Percentiles rank a stretch among this genome's conserved stretches.
These are phyloP conservation scores for Mucuna pruriens DNA, from an alignment of 306 rosid species.

Conservation along the genomic window DNA sequence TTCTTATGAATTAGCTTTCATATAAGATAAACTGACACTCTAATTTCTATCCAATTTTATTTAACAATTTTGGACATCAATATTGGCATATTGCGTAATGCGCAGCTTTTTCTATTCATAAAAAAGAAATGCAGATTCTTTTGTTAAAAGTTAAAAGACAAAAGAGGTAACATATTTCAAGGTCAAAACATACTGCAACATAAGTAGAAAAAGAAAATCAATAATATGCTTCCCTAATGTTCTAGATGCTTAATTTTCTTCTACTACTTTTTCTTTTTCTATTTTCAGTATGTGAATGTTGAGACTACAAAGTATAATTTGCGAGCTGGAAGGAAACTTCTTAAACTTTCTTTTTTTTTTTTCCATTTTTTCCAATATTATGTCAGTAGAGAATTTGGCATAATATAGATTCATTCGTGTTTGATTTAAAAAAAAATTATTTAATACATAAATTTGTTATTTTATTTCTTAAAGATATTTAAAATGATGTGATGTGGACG, in stretches of 20 bases:
- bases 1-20: too few species aligned
- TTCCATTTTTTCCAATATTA: neutral
- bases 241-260: neutral
- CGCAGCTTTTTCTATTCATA: neutral
- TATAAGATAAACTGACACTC: too few species aligned
- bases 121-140: neutral
- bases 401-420: neutral
- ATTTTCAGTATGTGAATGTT: neutral
- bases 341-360: neutral
- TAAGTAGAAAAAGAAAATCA: too few species aligned
- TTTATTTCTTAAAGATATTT: neutral
- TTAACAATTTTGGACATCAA: too few species aligned
- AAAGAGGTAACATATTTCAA: neutral
- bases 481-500: neutral
- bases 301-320: neutral
- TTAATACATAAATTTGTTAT: neutral
- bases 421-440: neutral
- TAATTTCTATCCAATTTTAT: too few species aligned
- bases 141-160: neutral
- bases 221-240: neutral
- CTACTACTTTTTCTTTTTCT: neutral
- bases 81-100: neutral
- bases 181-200: too few species aligned
- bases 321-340: neutral
- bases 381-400: neutral